Conservation (phyloP, 202 grass and related monocot species). For the Cymbopogon flexuosus region DNA sequence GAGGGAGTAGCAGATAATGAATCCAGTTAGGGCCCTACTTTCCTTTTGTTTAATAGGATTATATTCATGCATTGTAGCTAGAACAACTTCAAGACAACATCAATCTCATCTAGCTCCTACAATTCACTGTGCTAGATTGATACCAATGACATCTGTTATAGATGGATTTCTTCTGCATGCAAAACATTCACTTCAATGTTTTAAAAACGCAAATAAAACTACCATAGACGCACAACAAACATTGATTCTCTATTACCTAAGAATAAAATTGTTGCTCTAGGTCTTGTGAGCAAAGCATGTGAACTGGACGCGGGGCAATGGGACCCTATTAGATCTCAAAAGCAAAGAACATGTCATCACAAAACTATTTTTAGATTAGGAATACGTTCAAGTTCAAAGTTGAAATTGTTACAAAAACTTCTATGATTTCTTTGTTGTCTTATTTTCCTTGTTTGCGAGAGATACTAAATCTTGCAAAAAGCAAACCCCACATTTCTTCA, state of each 20-base stretch:
- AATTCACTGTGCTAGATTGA: no score
- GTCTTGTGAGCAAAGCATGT: background rate
- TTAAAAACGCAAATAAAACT: no score
- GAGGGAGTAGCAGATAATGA: no score
- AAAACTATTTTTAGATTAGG: background rate
- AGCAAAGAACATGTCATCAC: background rate
- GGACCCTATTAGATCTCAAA: background rate
- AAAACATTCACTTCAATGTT: no score
- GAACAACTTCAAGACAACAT: no score
- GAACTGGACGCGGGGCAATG: background rate
- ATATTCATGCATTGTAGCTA: no score
- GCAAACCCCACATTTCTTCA: slow-evolving; percentile 35
- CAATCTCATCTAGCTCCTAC: no score
- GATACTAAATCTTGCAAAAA: slow-evolving; percentile 44
- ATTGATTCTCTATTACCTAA: background rate
- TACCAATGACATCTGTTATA: no score
- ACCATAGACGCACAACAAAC: background rate
- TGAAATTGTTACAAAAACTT: slow-evolving; percentile 26
- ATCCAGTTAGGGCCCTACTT: background rate
- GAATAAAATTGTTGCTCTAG: background rate
- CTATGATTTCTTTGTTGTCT: slow-evolving; percentile 29
- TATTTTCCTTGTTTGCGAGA: slow-evolving; percentile 30
- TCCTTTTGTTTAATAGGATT: background rate
- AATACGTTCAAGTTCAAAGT: slow-evolving; percentile 34
- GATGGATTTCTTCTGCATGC: no score